These are phyloP conservation scores for Nothopassalora personata DNA, from an alignment of 2,329 filamentous ascomycete genomes.

Conservation along the genomic window DNA sequence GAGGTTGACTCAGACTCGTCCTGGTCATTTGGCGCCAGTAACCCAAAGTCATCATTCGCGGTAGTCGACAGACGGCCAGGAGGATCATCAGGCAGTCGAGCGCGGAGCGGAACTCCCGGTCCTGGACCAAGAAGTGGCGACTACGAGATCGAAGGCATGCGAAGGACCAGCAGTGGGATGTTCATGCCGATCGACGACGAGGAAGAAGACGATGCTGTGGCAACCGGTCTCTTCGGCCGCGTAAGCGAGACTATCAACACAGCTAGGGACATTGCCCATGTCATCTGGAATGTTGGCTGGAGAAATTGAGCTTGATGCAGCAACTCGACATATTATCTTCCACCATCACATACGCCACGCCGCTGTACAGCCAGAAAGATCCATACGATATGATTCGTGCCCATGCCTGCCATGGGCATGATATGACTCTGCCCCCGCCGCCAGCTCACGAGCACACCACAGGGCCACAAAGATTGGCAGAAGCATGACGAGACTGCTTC, in stretches of 20 bases:
- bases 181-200: conserved; percentile 77
- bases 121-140: conserved; percentile 19
- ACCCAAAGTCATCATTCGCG: conserved; percentile 29
- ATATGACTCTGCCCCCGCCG: not conserved
- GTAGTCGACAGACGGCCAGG: conserved; percentile 21
- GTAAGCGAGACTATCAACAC: conserved; percentile 74
- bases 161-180: conserved; percentile 79
- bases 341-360: not conserved
- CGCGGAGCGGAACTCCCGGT: conserved; percentile 15
- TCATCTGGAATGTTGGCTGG: conserved; percentile 64
- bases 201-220: conserved; percentile 54
- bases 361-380: not conserved
- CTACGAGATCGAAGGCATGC: conserved; percentile 59
- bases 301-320: conserved; percentile 38
- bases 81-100: conserved; percentile 30
- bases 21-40: conserved; percentile 33
- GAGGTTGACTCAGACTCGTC: conserved; percentile 25
- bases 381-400: not conserved
- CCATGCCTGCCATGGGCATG: not conserved
- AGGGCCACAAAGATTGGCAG: not conserved
- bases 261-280: conserved; percentile 58
- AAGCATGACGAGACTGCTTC: not conserved
- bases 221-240: conserved; percentile 64
- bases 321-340: not conserved
- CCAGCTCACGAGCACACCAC: not conserved